These are phyloP conservation scores for Corinectria fuckeliana DNA, from an alignment of 2,329 filamentous ascomycete genomes.

Conservation along the genomic window DNA sequence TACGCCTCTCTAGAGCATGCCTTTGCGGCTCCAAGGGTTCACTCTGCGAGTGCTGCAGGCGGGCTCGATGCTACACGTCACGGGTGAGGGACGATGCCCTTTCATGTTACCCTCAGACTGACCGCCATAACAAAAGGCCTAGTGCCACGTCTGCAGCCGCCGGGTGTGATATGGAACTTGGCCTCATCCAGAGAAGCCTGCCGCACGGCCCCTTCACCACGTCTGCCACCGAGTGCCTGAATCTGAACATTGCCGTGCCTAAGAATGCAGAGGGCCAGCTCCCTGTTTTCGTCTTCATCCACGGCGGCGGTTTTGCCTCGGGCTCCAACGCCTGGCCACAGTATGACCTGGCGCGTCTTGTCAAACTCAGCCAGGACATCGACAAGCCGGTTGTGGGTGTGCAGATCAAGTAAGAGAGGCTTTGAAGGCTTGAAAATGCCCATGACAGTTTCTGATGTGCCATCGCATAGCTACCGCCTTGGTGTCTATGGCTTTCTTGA, in stretches of 20 bases:
- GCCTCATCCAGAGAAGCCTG: background rate
- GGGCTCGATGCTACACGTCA: background rate
- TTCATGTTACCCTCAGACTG: background rate
- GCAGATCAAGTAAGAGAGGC: background rate
- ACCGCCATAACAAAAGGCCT: background rate
- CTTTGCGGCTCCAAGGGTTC: background rate
- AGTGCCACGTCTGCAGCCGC: background rate
- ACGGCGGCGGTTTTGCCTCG: background rate
- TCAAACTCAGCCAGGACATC: background rate
- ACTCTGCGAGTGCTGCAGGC: background rate
- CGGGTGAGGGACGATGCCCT: background rate
- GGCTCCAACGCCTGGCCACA: background rate
- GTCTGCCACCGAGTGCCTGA: background rate
- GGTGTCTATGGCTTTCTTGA: background rate
- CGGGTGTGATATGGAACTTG: background rate
- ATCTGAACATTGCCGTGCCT: background rate
- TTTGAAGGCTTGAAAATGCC: background rate
- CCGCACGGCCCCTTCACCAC: background rate
- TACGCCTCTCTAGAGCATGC: background rate
- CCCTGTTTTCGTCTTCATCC: background rate
- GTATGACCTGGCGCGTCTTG: background rate
- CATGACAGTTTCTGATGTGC: background rate
- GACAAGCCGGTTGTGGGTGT: background rate
- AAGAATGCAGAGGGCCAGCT: background rate
- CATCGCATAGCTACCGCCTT: background rate